Evolutionary conservation across 139 green algal genomes (phyloP), one percentile per base, ranked within the genome.

Genomic region (Chlorella sorokiniana): DNA sequence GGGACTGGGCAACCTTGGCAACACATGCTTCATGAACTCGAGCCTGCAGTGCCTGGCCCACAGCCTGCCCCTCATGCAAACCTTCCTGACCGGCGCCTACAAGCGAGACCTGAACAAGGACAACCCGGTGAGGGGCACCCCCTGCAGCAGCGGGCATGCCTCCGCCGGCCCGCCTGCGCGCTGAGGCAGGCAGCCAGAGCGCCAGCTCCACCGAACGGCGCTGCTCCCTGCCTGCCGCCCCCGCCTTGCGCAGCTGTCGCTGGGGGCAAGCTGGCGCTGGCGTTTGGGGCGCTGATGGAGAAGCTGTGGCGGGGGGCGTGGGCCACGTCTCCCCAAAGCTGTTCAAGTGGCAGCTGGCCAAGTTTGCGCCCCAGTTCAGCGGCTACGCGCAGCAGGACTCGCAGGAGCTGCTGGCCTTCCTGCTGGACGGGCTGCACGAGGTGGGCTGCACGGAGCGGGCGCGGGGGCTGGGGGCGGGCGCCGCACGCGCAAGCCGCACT

Each of bases 11-110:
- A 98, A 98, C 85, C 86, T 97, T 75, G 95, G 94, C 70, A 98
- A 98, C 89, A 98, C 95, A 0, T 98, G 95, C 89, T 98, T 97
- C 90, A 97, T 97, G 93, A 98, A 98, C 93, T 92, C 76, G 65
- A 91, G 84, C 67, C 83, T 99, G 85, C 96, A 99, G 91, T 98
- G 96, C 92, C 90, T 99, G 42, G 79, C 86, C 22, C 95, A 98
- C 85, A 94, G 86, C 14, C 84, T 91, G 75, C 91, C 91, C 25
- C 86, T 99, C 9, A 91, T 96, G 88, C 69, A 86, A 9, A 89
- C 85, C 40, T 98, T 98, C 85, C 84, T 96, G n/a, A 79, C 78
- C 16, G 89, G 82, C 7, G 78, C 85, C 10, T 96, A 95, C 81
- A 78, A 83, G 73, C 51, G 31, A 1, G 51, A 52, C 37, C 25